Conservation (phyloP, 805 yeast genomes). For the Kazachstania viticola region DNA sequence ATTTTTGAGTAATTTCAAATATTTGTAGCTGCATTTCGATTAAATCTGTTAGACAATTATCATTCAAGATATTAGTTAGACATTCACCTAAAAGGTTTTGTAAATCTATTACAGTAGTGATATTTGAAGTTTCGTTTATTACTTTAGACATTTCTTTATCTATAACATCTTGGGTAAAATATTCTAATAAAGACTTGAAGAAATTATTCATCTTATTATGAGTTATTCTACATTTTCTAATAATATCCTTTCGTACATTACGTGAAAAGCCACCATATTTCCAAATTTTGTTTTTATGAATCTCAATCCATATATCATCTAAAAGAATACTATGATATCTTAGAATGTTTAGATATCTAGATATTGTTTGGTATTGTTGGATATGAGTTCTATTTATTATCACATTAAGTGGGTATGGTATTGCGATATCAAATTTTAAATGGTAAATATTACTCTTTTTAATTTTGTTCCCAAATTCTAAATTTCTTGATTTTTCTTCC, state of each 20-base stretch:
- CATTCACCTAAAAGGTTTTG: conserved; percentile 15
- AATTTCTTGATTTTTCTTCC: background rate
- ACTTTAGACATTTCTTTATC: conserved; percentile 10
- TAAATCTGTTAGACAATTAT: conserved; percentile 15
- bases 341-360: conserved; percentile 56
- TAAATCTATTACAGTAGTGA: conserved; percentile 7
- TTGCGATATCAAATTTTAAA: conserved; percentile 42
- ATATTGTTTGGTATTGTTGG: conserved; percentile 68
- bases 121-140: background rate
- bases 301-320: conserved; percentile 62
- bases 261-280: conserved; percentile 33
- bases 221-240: conserved; percentile 41
- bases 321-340: conserved; percentile 49
- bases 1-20: conserved; percentile 22
- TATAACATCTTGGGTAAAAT: conserved; percentile 17
- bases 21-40: conserved; percentile 22
- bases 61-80: conserved; percentile 22
- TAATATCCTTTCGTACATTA: conserved; percentile 41
- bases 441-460: conserved; percentile 34
- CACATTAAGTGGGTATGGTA: conserved; percentile 83
- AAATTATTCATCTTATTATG: conserved; percentile 34
- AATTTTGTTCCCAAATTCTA: background rate
- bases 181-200: conserved; percentile 16
- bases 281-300: conserved; percentile 54
- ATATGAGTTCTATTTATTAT: conserved; percentile 59